Conservation (phyloP, 2,329 filamentous ascomycete species). For the Chrysoporthe puriensis region DNA sequence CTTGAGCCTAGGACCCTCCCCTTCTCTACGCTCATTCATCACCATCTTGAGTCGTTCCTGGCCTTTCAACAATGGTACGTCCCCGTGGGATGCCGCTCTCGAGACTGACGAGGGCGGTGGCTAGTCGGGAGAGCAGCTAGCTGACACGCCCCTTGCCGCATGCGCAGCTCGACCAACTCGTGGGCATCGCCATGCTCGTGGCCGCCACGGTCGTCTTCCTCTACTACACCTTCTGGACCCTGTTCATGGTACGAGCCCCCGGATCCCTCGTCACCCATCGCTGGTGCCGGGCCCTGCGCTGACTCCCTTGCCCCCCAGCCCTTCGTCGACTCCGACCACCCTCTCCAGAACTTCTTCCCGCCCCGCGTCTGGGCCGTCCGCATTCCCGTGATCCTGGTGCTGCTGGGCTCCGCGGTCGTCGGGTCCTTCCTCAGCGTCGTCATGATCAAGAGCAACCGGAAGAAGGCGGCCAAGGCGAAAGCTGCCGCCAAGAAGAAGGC, state of each 20-base stretch:
- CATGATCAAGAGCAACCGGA: conserved; percentile 98
- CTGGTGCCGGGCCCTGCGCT: background rate
- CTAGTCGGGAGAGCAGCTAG: conserved; percentile 11
- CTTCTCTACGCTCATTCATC: conserved; percentile 27
- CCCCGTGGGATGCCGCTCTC: background rate
- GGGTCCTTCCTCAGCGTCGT: conserved; percentile 95
- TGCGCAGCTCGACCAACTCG: conserved; percentile 82
- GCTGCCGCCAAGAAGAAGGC: conserved; percentile 85
- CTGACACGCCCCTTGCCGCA: background rate
- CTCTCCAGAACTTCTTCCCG: conserved; percentile 92
- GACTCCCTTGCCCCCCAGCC: conserved; percentile 59
- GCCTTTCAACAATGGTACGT: conserved; percentile 38
- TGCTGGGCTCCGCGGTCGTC: conserved; percentile 89
- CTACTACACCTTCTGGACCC: conserved; percentile 98
- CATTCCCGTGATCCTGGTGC: conserved; percentile 94
- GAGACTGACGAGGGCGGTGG: background rate
- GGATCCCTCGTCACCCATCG: conserved; percentile 11
- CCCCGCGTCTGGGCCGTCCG: conserved; percentile 98
- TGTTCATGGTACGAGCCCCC: conserved; percentile 77
- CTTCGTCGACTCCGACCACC: conserved; percentile 94
- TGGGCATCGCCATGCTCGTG: conserved; percentile 70
- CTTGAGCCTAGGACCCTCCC: background rate
- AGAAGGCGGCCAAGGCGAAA: conserved; percentile 94
- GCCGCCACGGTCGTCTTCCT: conserved; percentile 65
- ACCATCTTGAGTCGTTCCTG: background rate